Conservation (phyloP, 2,329 filamentous ascomycete genomes). For the Cladosporium cucumerinum region DNA sequence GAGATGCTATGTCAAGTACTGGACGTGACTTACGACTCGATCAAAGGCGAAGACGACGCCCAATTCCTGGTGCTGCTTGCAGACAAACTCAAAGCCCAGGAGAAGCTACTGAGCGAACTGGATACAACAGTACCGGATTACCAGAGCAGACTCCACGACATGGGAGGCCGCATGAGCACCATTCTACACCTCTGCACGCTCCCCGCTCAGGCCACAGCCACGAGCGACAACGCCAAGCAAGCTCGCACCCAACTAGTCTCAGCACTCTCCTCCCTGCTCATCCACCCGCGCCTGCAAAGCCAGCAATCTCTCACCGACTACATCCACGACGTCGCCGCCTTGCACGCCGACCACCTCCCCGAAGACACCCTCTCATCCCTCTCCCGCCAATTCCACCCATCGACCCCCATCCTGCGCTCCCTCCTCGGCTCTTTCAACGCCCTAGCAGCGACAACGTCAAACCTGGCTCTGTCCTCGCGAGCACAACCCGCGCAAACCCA, state of each 20-base stretch:
- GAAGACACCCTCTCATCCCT: slow-evolving; percentile 36
- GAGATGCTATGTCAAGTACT: slow-evolving; percentile 24
- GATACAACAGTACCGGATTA: background rate
- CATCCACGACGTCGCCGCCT: slow-evolving; percentile 43
- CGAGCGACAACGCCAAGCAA: slow-evolving; percentile 31
- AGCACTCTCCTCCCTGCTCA: slow-evolving; percentile 39
- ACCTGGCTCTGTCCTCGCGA: background rate
- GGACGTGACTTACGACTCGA: slow-evolving; percentile 25
- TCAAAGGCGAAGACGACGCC: slow-evolving; percentile 19
- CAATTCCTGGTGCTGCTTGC: slow-evolving; percentile 21
- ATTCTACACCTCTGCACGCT: slow-evolving; percentile 42
- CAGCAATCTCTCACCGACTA: slow-evolving; percentile 38
- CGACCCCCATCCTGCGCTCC: slow-evolving; percentile 39
- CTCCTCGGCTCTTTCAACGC: slow-evolving; percentile 38
- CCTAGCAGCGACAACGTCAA: slow-evolving; percentile 13
- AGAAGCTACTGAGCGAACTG: background rate
- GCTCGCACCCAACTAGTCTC: slow-evolving; percentile 25
- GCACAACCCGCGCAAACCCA: slow-evolving; percentile 27
- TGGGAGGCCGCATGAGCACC: slow-evolving; percentile 22
- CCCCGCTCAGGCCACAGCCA: slow-evolving; percentile 32
- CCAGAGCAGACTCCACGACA: background rate
- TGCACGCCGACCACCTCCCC: slow-evolving; percentile 42
- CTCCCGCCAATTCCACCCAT: slow-evolving; percentile 28
- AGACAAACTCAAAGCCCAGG: slow-evolving; percentile 26
- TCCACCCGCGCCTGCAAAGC: slow-evolving; percentile 37